Evolutionary conservation across 495 filamentous ascomycete genomes (phyloP).

Genomic region (Ascodesmis nigricans): DNA sequence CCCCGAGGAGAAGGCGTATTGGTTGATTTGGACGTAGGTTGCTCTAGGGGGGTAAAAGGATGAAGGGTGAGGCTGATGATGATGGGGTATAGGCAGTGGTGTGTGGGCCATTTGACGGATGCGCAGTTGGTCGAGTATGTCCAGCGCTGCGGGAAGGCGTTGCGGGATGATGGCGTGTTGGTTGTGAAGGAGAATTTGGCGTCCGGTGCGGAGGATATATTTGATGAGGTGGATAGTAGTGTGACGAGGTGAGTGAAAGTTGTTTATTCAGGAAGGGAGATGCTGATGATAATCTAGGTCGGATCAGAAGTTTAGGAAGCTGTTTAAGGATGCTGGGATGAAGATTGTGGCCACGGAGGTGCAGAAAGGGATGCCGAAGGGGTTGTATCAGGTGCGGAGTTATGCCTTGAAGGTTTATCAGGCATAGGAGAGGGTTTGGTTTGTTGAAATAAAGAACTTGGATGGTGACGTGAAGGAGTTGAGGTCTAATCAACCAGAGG

Average conservation of each 20-base stretch:
- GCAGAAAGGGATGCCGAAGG: slow-evolving; percentile 49
- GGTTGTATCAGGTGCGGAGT: slow-evolving; percentile 44
- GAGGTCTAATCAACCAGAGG: too few relatives aligned
- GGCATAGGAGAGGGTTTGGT: too few relatives aligned
- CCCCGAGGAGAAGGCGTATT: slow-evolving; percentile 33
- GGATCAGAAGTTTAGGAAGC: slow-evolving; percentile 41
- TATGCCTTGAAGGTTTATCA: slow-evolving; percentile 37
- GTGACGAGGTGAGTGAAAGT: slow-evolving; percentile 21
- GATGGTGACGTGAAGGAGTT: too few relatives aligned
- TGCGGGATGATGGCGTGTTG: slow-evolving; percentile 36
- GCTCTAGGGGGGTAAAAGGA: too few relatives aligned
- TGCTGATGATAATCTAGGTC: slow-evolving; percentile 25
- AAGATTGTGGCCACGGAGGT: slow-evolving; percentile 45
- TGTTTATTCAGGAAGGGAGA: neutral
- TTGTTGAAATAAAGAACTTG: too few relatives aligned
- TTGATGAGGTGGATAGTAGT: slow-evolving; percentile 55
- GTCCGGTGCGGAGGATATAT: slow-evolving; percentile 41
- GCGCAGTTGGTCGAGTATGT: slow-evolving; percentile 47
- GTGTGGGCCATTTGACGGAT: slow-evolving; percentile 77
- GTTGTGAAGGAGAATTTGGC: slow-evolving; percentile 79
- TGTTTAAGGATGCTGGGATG: slow-evolving; percentile 52
- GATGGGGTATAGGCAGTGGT: slow-evolving; percentile 55
- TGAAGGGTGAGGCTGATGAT: too few relatives aligned
- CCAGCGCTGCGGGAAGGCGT: slow-evolving; percentile 31
- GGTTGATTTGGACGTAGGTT: slow-evolving; percentile 31